phyloP scores from a whole-genome alignment of 495 filamentous ascomycete genomes.

The Penicillium verhagenii region DNA sequence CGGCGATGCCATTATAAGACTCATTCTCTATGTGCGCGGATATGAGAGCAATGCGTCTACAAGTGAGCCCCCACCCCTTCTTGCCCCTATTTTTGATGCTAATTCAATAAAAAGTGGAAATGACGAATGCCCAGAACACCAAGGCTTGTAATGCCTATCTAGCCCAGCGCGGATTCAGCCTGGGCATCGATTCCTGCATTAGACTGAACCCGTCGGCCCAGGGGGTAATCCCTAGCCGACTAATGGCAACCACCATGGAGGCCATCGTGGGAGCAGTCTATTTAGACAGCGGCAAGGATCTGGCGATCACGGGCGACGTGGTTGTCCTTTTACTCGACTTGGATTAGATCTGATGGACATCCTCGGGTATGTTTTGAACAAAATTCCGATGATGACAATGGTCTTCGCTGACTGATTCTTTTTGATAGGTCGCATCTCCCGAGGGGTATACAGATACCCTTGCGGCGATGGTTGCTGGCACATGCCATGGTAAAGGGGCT shows the following conservation, averaged over 20 bases:
- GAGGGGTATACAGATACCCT: slow-evolving; percentile 5
- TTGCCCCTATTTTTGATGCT: not conserved
- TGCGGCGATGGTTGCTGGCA: slow-evolving; percentile 13
- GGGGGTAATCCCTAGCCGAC: not conserved
- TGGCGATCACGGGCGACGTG: not conserved
- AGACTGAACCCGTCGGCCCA: not conserved
- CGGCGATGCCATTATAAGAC: not conserved
- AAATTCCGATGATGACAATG: too few species aligned
- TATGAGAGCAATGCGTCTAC: not conserved
- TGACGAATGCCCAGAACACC: not conserved
- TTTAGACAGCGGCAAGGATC: slow-evolving; percentile 6
- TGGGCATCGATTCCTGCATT: not conserved
- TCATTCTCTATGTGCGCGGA: not conserved
- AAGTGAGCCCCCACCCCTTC: not conserved
- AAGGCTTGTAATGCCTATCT: not conserved
- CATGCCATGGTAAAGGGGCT: slow-evolving; percentile 12
- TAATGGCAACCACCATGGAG: slow-evolving; percentile 12
- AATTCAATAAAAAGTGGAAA: not conserved
- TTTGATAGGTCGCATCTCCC: slow-evolving; percentile 6
- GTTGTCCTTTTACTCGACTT: not conserved
- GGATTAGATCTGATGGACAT: too few species aligned
- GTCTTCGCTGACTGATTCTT: not conserved
- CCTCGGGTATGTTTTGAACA: too few species aligned
- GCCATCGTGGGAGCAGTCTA: slow-evolving; percentile 13
- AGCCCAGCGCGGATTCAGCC: not conserved